Evolutionary conservation across 2,329 filamentous ascomycete species (phyloP).

Genomic region (Parastagonospora nodorum): DNA sequence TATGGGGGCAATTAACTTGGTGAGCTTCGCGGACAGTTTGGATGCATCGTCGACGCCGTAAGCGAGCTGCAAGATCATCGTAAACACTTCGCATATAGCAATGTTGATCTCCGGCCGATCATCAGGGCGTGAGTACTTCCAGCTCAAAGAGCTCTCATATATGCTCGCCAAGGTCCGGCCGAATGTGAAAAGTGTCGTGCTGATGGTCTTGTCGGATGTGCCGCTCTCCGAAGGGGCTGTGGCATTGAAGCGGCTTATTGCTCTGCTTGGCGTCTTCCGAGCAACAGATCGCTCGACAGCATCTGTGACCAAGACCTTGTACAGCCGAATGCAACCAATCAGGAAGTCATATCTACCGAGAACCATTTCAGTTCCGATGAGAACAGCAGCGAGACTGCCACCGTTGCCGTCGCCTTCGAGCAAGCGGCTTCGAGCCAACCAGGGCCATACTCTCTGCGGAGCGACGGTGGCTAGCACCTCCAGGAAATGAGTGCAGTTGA

Average conservation of each 20-base stretch:
- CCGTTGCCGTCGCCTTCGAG: conserved; percentile 77
- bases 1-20: conserved; percentile 69
- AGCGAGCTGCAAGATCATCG: conserved; percentile 71
- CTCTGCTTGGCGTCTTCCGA: conserved; percentile 63
- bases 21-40: conserved; percentile 57
- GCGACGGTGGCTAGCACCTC: conserved; percentile 71
- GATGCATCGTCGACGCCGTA: conserved; percentile 73
- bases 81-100: conserved; percentile 70
- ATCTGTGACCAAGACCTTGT: conserved; percentile 76
- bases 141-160: conserved; percentile 82
- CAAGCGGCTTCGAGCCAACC: conserved; percentile 79
- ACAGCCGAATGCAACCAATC: conserved; percentile 72
- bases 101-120: conserved; percentile 73
- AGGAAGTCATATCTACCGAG: conserved; percentile 79
- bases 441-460: conserved; percentile 87
- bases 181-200: conserved; percentile 72
- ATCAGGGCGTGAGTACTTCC: conserved; percentile 75
- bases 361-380: conserved; percentile 81
- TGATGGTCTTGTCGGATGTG: conserved; percentile 77
- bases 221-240: conserved; percentile 64
- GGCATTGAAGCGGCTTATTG: conserved; percentile 54
- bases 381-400: conserved; percentile 76
- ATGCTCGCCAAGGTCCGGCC: conserved; percentile 79
- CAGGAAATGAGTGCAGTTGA: conserved; percentile 81
- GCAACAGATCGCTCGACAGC: conserved; percentile 71